A percentile compares a stretch with the other conserved stretches of the same genome.
Conservation (phyloP, 805 yeast species). For the Jamesozyma gamospora region DNA sequence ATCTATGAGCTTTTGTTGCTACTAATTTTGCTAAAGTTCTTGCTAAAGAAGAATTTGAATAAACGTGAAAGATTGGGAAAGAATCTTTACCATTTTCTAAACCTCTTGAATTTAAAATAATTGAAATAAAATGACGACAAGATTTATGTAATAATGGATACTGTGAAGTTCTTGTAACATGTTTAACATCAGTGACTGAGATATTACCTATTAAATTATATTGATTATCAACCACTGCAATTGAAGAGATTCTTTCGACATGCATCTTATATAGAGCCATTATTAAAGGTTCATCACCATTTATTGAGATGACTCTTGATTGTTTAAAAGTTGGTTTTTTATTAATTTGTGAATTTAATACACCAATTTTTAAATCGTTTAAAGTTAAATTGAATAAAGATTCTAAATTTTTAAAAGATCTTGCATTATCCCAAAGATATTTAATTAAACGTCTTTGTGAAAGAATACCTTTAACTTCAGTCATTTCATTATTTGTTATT, state of each 20-base stretch:
- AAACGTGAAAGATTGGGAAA: slow-evolving; percentile 92
- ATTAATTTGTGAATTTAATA: slow-evolving; percentile 29
- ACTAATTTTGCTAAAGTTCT: slow-evolving; percentile 90
- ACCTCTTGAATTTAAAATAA: slow-evolving; percentile 80
- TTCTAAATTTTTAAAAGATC: slow-evolving; percentile 76
- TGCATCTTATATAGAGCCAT: slow-evolving; percentile 86
- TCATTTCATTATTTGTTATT: slow-evolving; percentile 45
- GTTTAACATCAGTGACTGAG: slow-evolving; percentile 86
- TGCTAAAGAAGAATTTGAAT: slow-evolving; percentile 66
- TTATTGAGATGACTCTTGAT: slow-evolving; percentile 63
- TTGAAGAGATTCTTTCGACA: slow-evolving; percentile 69
- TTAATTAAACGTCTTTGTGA: slow-evolving; percentile 83
- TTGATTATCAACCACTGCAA: slow-evolving; percentile 83
- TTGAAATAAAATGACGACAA: slow-evolving; percentile 79
- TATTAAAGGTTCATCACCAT: slow-evolving; percentile 77
- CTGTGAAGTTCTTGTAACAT: slow-evolving; percentile 79
- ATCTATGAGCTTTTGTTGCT: slow-evolving; percentile 87
- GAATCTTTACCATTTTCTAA: slow-evolving; percentile 81
- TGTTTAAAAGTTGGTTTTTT: slow-evolving; percentile 31
- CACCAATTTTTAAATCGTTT: slow-evolving; percentile 68
- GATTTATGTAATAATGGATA: slow-evolving; percentile 72
- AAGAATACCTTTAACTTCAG: slow-evolving; percentile 66
- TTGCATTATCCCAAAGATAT: slow-evolving; percentile 87
- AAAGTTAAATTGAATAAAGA: slow-evolving; percentile 58
- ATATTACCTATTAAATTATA: slow-evolving; percentile 78